Base-by-base conservation (phyloP, 768 basidiomycete genomes). In the Kondoa subrosea region DNA sequence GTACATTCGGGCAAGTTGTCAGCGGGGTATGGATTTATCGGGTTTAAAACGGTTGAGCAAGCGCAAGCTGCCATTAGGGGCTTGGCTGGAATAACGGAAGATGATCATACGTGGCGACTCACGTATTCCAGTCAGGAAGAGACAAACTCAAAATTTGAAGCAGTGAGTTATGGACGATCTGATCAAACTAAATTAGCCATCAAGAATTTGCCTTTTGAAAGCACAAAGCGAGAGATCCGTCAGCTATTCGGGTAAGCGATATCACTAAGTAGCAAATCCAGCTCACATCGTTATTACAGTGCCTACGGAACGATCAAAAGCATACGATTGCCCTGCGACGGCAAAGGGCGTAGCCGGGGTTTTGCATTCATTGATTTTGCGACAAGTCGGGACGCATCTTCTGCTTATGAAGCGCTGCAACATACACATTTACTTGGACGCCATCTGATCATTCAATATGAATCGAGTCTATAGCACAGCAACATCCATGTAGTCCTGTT, bases 191-290 rank as follows among this genome's bases (percentile, higher is more conserved):
- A 96, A 84, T 85, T 97, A 82, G 85, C 97, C 64, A 90, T 97
- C 72, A 97, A 96, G 84, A 99, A 99, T 74, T 82, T 96, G 66
- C 91, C 95, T 56, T 99, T 99, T 79, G 95, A 99, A 77, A 89
- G 87, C 58, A 87, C 87, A 57, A 89, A 87, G 80, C 91, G 88
- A 79, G 95, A 99, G 72, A 82, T 99, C 29, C 81, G 87, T 66
- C 87, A 88, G 70, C 77, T 97, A 34, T 95, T 97, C 77, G 82
- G 87, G 90, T 92, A 71, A 67, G 86, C 81, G 1, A 34, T 12
- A n/a, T 26, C 33, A 12, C 63, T 25, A 66, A 26, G 56, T 59
- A n/a, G 60, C 33, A 27, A 26, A 25, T 25, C 30, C 60, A 32
- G 8, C 65, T 50, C 59, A n/a, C n/a, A n/a, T 30, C 26, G 60